phyloP scores from a whole-genome alignment of 345 rosid species.

The Eucalyptus brandiana region DNA sequence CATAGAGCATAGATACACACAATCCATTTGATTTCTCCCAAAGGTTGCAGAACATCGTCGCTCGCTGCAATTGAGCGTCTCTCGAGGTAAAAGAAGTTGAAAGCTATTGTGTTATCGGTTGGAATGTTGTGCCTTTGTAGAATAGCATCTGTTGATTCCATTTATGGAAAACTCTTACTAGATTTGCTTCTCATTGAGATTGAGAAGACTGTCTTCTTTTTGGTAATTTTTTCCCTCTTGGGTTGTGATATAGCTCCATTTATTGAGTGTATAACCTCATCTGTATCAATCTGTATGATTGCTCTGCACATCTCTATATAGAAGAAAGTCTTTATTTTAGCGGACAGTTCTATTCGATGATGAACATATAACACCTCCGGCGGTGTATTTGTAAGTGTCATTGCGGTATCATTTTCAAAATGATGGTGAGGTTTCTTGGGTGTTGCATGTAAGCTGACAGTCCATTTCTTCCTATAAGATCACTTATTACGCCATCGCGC shows the following conservation, averaged over 20 bases:
- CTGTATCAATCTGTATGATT: neutral
- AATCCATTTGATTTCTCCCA: neutral
- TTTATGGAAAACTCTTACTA: neutral
- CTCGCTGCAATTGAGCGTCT: neutral
- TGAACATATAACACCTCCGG: neutral
- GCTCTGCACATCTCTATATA: neutral
- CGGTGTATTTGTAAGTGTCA: neutral
- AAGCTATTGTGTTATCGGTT: neutral
- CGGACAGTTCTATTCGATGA: neutral
- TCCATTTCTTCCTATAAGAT: neutral
- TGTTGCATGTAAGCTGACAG: neutral
- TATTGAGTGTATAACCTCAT: neutral
- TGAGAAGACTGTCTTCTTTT: neutral
- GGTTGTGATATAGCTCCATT: slow-evolving; percentile 5
- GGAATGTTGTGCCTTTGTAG: neutral
- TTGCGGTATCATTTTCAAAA: neutral
- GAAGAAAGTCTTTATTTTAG: neutral
- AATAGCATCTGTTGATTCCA: neutral
- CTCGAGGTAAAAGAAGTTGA: neutral
- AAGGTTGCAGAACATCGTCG: neutral
- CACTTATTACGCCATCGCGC: neutral
- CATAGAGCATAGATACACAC: neutral
- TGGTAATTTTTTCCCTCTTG: neutral
- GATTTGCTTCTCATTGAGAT: neutral
- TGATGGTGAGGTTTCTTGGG: neutral